Base-by-base conservation (phyloP, 345 rosid genomes). In the Citrus medica region DNA sequence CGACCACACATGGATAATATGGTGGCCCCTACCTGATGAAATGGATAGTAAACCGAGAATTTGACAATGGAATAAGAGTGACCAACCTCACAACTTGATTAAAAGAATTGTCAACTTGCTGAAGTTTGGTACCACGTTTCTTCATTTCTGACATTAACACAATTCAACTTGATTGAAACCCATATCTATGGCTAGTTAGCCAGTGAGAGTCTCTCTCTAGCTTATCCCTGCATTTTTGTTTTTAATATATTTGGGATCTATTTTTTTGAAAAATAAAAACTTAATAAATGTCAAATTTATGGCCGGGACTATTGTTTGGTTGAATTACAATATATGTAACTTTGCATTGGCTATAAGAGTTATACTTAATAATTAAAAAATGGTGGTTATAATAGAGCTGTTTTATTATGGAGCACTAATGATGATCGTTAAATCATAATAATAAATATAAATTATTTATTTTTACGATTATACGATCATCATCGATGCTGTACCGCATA, bases 381-480 rank as follows among this genome's bases (percentile, higher is more conserved):
- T 7, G 8, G 9, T 7, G 4, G 9, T 37, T 7, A 37, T 1
- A 7, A 1, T 37, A 0, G 1, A 37, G 0, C 0, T 37, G 1
- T 0, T 37, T 0, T 0, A 6, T 1, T 7, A 1, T 7, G 0
- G 7, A 7, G 2, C 1, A 37, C 1, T 37, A 2, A 37, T 0
- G 9, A 37, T 37, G 38, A 6, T 6, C 8, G 0, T 37, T 5
- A 37, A 1, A 35, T 35, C 1, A 35, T 5, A 6, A 0, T 35
- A 6, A 5, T 35, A 35, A 35, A 35, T 35, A 6, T 35, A 35
- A 35, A 35, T 35, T 5, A 5, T 35, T 35, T 35, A 35, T 6
- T 33, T 33, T 4, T 33, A 33, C 0, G 5, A 32, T 33, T 1
- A 33, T 33, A 5, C 6, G 1, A 33, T 33, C 5, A 3, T 32